Evolutionary conservation across 495 filamentous ascomycete species (phyloP), one percentile per base, ranked within the genome.

Genomic region (Talaromyces ruber): DNA sequence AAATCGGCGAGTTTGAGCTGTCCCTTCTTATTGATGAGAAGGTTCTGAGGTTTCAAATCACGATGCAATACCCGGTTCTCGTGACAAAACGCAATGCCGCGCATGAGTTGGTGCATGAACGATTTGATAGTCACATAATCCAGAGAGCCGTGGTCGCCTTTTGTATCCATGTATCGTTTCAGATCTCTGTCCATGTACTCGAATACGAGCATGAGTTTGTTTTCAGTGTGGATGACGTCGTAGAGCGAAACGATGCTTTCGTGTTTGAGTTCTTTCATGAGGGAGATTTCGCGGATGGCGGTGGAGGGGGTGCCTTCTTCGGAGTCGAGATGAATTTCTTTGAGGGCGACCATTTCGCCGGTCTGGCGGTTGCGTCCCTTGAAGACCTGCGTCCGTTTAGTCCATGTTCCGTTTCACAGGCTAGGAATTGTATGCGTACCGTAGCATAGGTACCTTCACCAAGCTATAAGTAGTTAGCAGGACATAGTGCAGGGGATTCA

Each of bases 251-350:
- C 93, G 63, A 98, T 97, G 71, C 96, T 96, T 68, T 96, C 90
- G 76, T 99, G 92, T 74, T 96, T 98, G 69, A 98, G 84, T 75
- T 99, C 94, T 76, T 99, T 99, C 89, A 99, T 97, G 29, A 99
- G 81, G 0, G 92, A 96, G 70, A 98, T 98, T 76, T 98, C 94
- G 52, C 94, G 92, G 71, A 99, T 99, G 37, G 94, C 94, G 12
- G 94, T 99, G n/a, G 88, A 93, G 0, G 94, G 94, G 0, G 96
- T 98, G 55, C 94, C 94, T 79, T 99, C 94, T 81, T 99, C 94
- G 58, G 91, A 95, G 70, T 99, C 94, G 58, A 99, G 90, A 69
- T 98, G 94, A 67, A 99, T 99, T 79, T 99, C 96, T 76, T 99
- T 99, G 61, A 99, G 82, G 9, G 94, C 94, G 63, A 99, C 94